These are phyloP conservation scores for Podochytrium sp. DNA, from an alignment of 192 early-diverging fungal species.

Conservation along the genomic window DNA sequence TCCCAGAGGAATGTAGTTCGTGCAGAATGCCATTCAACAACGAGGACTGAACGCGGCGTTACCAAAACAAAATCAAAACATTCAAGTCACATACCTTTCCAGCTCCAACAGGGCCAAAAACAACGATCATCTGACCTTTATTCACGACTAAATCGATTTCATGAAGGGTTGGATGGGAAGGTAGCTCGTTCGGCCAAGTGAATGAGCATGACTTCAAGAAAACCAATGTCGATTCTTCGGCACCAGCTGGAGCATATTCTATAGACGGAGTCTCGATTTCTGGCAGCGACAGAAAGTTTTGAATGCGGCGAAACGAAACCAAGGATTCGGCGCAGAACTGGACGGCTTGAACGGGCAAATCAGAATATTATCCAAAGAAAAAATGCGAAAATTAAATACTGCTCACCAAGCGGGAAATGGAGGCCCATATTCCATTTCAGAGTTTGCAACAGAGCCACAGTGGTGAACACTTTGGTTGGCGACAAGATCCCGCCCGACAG, in stretches of 20 bases:
- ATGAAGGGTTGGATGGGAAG: background rate
- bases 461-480: conserved; percentile 35
- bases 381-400: too few relatives aligned
- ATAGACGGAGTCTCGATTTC: conserved; percentile 22
- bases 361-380: too few relatives aligned
- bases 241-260: background rate
- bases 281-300: conserved; percentile 39
- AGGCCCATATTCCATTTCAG: conserved; percentile 35
- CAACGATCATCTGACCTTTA: conserved; percentile 28
- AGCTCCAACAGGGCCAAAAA: conserved; percentile 45
- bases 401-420: conserved; percentile 36
- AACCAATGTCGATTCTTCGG: background rate
- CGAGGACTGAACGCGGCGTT: conserved; percentile 15
- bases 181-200: background rate
- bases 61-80: background rate
- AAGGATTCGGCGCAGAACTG: conserved; percentile 36
- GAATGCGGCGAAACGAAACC: conserved; percentile 39
- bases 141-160: background rate
- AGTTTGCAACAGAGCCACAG: conserved; percentile 22
- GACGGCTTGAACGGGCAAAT: too few relatives aligned
- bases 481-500: conserved; percentile 39
- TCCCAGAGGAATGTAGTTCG: conserved; percentile 29
- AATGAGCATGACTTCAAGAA: background rate
- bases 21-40: conserved; percentile 43
- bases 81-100: conserved; percentile 32